Conservation (phyloP, 2,329 filamentous ascomycete species). For the Shiraia sp. region DNA sequence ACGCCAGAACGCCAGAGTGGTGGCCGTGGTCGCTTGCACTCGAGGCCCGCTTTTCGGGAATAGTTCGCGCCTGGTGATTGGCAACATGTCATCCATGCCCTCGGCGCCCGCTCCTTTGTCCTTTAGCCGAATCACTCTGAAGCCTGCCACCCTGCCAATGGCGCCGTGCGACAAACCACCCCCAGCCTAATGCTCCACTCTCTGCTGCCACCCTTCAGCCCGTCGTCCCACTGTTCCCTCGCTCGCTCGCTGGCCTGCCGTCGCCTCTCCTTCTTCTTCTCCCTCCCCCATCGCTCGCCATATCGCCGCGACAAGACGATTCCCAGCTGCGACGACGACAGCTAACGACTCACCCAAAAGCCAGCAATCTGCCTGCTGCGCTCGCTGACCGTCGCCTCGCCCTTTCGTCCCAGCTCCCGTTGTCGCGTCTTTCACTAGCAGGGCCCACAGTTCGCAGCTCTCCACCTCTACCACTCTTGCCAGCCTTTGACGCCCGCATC, state of each 20-base stretch:
- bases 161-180: too few species aligned
- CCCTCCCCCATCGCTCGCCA: too few species aligned
- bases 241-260: too few species aligned
- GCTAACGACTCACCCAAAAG: background rate
- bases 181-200: too few species aligned
- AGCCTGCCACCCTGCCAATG: too few species aligned
- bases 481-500: background rate
- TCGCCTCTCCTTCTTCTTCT: too few species aligned
- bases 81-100: slow-evolving; percentile 1
- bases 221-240: too few species aligned
- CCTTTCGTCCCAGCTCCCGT: background rate
- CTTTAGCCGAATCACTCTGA: slow-evolving; percentile 1
- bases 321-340: too few species aligned
- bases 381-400: background rate
- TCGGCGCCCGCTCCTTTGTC: slow-evolving; percentile 1
- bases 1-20: background rate
- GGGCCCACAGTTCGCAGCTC: background rate
- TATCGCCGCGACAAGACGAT: too few species aligned
- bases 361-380: background rate
- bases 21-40: background rate
- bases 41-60: background rate
- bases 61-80: slow-evolving; percentile 2
- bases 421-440: background rate
- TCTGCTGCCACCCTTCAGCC: too few species aligned
- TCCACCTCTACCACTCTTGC: background rate